Base-by-base conservation (phyloP, 208 protist genomes). In the Endotrypanum monterogeii region DNA sequence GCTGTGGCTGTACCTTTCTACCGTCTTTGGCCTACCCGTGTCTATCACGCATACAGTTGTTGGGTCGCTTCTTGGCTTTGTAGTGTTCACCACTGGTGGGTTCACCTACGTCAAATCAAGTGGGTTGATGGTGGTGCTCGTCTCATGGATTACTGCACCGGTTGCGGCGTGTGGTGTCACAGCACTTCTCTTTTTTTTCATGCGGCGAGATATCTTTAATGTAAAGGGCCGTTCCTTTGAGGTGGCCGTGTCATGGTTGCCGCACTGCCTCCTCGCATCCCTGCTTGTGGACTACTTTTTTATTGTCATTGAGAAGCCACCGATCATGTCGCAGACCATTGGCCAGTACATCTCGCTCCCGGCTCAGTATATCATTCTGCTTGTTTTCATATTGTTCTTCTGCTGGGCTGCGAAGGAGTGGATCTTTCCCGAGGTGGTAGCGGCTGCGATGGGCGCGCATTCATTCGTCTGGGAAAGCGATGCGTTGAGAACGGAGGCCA, bases 1-100 rank as follows among this genome's bases (percentile, higher is more conserved):
- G 25, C 41, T 89, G 41, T 94, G 92, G 89, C 81, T 96, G 3
- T 96, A 92, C 77, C 82, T 94, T 8, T 94, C 88, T 9, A 91
- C 89, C 35, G 83, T 94, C 23, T 91, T 93, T 79, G 88, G 92
- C 12, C 80, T 94, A 23, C 92, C 87, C 3, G 89, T 96, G 35
- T 93, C 85, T 25, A 96, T 94, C 74, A 94, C 90, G 9, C 92
- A 94, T 78, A 94, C 89, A 30, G 92, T 94, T 50, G 83, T 92
- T 18, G 89, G 92, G 41, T 90, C 90, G 23, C 86, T 96, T 58
- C 54, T 96, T 18, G 86, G 89, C 35, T 96, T 91, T 58, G 91
- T 88, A 32, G 35, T 94, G 52, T 90, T 87, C 65, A 82, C 86
- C 52, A 82, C 76, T 7, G 77, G 81, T 16, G 84, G 83, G 28